Base-by-base conservation (phyloP, 352 stramenopile genomes). In the Pythium diclinum region DNA sequence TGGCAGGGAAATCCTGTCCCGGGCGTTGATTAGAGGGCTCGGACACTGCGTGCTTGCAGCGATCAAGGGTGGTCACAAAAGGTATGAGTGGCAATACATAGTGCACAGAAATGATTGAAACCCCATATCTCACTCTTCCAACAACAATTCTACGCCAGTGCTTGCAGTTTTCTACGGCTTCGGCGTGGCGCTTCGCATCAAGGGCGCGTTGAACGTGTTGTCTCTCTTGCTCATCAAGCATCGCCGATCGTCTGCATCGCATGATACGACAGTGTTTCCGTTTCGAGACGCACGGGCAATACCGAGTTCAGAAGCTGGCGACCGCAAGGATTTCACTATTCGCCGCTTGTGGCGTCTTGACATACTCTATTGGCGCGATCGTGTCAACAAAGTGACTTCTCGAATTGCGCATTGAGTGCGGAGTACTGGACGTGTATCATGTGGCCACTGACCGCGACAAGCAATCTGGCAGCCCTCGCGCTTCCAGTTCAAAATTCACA, bases 1-100 rank as follows among this genome's bases (percentile, higher is more conserved):
- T 92, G 84, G 84, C 30, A 73, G 6, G 73, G 72, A 16, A 59
- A 72, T 42, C 32, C 60, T 14, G 65, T 77, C 14, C 83, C 83
- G 7, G 81, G 61, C 40, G 72, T 89, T 28, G 77, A 89, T 61
- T 91, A 58, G 53, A 78, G 4, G 36, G 36, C 4, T 42, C 10
- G 1, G 13, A 42, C 10, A 17, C 10, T 42, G 36, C 4, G 36
- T 2, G 13, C 4, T 42, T 16, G 9, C n/a, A 46, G 21, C 10
- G 44, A 47, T 56, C n/a, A 16, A 32, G 6, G 30, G 21, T 47
- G 32, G 3, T 53, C 36, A 40, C 11, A 36, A 36, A 28, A 38
- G 34, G 21, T 33, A 40, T 44, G 56, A 21, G 19, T 28, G 11
- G 36, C 3, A 52, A 51, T 51, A 51, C 4, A 51, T 51, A 4